These are phyloP conservation scores for Backusella liffmaniae DNA, from an alignment of 192 early-diverging fungal genomes.

Conservation along the genomic window DNA sequence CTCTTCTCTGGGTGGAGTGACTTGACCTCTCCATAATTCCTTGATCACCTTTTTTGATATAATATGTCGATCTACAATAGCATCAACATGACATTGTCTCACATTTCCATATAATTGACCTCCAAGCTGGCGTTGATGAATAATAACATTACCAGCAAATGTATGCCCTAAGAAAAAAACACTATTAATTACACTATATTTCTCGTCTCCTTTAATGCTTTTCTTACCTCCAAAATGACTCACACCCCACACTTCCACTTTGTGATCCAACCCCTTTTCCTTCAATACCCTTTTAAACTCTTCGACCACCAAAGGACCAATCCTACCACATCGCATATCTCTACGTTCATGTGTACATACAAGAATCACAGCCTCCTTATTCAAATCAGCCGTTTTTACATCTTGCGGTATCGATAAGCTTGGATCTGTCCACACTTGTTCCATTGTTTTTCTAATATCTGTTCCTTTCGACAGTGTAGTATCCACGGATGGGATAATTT, in stretches of 20 bases:
- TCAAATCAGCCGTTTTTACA: neutral
- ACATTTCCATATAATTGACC: conserved; percentile 45
- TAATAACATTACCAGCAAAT: conserved; percentile 68
- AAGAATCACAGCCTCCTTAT: conserved; percentile 39
- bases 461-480: neutral
- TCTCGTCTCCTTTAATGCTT: neutral
- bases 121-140: conserved; percentile 27
- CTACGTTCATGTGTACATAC: conserved; percentile 63
- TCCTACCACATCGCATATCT: conserved; percentile 64
- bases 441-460: neutral
- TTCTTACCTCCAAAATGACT: conserved; percentile 55
- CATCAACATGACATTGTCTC: conserved; percentile 34
- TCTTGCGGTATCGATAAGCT: neutral
- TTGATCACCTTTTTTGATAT: conserved; percentile 30
- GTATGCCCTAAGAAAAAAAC: conserved; percentile 51
- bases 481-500: conserved; percentile 12
- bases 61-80: conserved; percentile 36
- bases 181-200: neutral
- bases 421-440: conserved; percentile 15
- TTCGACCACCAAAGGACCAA: conserved; percentile 58
- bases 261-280: conserved; percentile 19
- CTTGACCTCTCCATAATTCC: conserved; percentile 36
- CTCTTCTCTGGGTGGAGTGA: conserved; percentile 12
- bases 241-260: conserved; percentile 47
- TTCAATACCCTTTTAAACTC: conserved; percentile 42